These are phyloP conservation scores for Xylogone sp. DNA, from an alignment of 2,329 filamentous ascomycete species.

Conservation along the genomic window DNA sequence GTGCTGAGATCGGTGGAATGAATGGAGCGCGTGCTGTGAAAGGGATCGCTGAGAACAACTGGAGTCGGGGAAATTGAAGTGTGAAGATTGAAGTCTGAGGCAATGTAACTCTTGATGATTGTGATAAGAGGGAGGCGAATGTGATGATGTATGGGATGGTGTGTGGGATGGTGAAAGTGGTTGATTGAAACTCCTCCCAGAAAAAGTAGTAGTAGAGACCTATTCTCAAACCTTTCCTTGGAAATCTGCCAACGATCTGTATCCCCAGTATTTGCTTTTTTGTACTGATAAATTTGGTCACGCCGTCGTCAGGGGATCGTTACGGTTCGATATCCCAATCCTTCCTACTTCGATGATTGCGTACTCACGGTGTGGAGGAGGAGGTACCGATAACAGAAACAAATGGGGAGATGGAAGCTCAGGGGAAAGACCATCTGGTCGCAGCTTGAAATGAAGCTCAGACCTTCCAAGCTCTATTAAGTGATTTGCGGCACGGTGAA, in stretches of 20 bases:
- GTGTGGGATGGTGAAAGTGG: slow-evolving; percentile 27
- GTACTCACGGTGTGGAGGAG: background rate
- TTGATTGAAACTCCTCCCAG: slow-evolving; percentile 20
- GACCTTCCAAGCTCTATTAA: background rate
- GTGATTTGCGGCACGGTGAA: background rate
- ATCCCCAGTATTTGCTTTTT: background rate
- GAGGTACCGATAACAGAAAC: background rate
- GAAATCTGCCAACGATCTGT: slow-evolving; percentile 20
- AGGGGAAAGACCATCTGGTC: background rate
- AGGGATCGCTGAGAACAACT: slow-evolving; percentile 27
- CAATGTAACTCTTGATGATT: background rate
- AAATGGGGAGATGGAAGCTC: background rate
- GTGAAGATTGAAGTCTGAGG: slow-evolving; percentile 24
- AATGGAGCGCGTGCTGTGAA: slow-evolving; percentile 29
- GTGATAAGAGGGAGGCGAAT: slow-evolving; percentile 27
- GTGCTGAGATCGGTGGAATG: slow-evolving; percentile 32
- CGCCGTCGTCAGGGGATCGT: background rate
- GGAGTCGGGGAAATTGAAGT: slow-evolving; percentile 5
- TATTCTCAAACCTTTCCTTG: slow-evolving; percentile 29
- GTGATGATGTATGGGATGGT: slow-evolving; percentile 29
- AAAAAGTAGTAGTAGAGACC: slow-evolving; percentile 31
- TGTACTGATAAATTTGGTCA: background rate
- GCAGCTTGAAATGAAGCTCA: background rate
- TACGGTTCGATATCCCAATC: background rate
- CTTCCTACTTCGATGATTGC: background rate